Evolutionary conservation across 306 rosid species (phyloP), one percentile per base, ranked within the genome.

Genomic region (Quercus variabilis): DNA sequence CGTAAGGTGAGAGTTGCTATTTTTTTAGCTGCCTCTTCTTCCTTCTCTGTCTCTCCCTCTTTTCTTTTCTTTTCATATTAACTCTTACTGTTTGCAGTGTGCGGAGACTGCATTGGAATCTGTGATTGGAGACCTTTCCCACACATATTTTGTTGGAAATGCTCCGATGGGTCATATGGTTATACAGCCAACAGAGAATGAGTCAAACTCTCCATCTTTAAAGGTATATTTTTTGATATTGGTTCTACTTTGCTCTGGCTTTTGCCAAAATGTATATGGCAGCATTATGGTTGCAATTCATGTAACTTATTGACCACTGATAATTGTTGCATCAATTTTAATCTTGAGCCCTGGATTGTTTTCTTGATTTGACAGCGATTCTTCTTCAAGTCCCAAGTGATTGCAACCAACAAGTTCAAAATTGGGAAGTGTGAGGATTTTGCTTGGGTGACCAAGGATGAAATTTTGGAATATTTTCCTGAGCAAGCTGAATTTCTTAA

Each of bases 381-480:
- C 87, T 91, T 95, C 87, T 92, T 91, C 77, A 95, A 95, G 87
- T 91, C 97, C 73, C 95, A 92, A 90, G 93, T 95, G 74, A 87
- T 95, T 59, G 97, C 94, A 51, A 85, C 88, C 77, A 90, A 86
- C 90, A 83, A 85, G 90, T 83, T 73, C 69, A 46, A 83, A 78
- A 74, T 92, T 54, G 80, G 57, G 8, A 90, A 86, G 79, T 91
- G 97, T 28, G 82, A 92, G 80, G 94, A 94, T 83, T 90, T 82
- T 86, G 95, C 79, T 28, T 94, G 99, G 99, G 97, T 92, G 82
- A 94, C 97, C 21, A 92, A 91, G 91, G 97, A 92, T 75, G 99
- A 92, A 80, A 51, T 94, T 80, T 4, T 92, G 88, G 90, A 91
- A 80, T 91, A 87, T 76, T 89, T 94, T 80, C 99, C 97, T 0